phyloP scores from a whole-genome alignment of 2,329 filamentous ascomycete genomes.

The Arthrinium phaeospermum region DNA sequence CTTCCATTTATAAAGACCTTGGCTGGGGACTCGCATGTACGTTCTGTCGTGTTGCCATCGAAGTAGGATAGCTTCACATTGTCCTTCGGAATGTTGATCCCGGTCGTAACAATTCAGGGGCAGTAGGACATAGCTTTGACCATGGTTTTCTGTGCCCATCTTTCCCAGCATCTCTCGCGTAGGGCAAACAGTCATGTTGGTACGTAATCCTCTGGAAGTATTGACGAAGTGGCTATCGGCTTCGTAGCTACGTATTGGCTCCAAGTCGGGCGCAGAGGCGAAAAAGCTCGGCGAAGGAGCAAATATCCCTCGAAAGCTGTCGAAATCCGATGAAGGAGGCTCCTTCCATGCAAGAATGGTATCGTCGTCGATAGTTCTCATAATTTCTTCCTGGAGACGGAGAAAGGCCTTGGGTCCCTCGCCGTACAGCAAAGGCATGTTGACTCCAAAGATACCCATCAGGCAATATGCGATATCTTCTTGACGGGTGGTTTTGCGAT shows the following conservation, averaged over 20 bases:
- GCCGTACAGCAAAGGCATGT: slow-evolving; percentile 26
- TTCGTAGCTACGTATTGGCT: not conserved
- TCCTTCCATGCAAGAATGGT: slow-evolving; percentile 13
- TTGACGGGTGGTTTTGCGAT: slow-evolving; percentile 24
- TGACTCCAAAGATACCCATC: slow-evolving; percentile 27
- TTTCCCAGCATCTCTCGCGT: not conserved
- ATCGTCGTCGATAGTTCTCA: slow-evolving; percentile 21
- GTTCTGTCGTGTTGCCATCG: not conserved
- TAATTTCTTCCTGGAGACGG: slow-evolving; percentile 27
- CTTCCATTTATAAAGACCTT: not conserved
- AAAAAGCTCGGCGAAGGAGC: not conserved
- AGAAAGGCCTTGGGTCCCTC: slow-evolving; percentile 25
- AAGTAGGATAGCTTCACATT: not conserved
- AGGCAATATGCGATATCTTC: slow-evolving; percentile 28
- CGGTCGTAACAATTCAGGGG: not conserved
- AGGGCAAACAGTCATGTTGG: not conserved
- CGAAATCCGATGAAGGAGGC: not conserved
- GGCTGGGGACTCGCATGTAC: not conserved
- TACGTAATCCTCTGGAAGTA: not conserved
- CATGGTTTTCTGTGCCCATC: not conserved
- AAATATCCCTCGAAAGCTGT: not conserved
- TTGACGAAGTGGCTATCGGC: not conserved
- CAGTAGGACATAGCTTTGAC: not conserved
- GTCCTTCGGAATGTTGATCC: rapidly evolving
- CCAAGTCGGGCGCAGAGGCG: not conserved